Evolutionary conservation across 225 moss, liverwort and hornwort genomes (phyloP), one percentile per base, ranked within the genome.

Genomic region (Ulota crispa): DNA sequence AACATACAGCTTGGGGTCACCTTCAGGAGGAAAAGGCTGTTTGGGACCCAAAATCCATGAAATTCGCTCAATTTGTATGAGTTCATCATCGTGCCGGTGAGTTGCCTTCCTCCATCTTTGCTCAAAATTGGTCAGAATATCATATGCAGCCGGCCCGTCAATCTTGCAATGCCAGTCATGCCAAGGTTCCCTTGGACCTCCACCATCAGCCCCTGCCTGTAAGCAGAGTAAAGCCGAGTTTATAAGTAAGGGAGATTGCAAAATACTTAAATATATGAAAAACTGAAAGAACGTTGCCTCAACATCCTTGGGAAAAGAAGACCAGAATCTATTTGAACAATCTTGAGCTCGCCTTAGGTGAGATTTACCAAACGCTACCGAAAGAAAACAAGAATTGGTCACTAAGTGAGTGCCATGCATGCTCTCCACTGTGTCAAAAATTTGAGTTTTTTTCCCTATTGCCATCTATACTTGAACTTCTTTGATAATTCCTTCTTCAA

Each of bases 71-170:
- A 95, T 89, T 76, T 93, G 88, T 75, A 95, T 92, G 24, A 95
- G 91, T 68, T 95, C 95, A 81, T 92, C 92, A 23, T 88, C 84
- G 71, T 93, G 95, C 89, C 92, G 91, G 71, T 83, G 86, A 27
- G 88, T 75, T 16, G 92, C 91, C 85, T 93, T 93, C 86, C 74
- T 90, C 95, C 95, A 95, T 23, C 95, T 83, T 76, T 95, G 94
- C 74, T 95, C 92, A 78, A 95, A 95, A 64, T 92, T 94, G 61
- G 86, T 90, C 36, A 95, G 92, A 50, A 95, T 68, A 85, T 95
- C 95, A 39, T 94, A 95, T 2, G 95, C 95, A 24, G 94, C 95
- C 64, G 94, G 95, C 59, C 95, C 95, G 65, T 95, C 95, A 31
- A 95, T 85, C 83, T 81, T 92, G 80, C 94, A 95, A 78, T 95